phyloP scores from a whole-genome alignment of 78 protist genomes.

The Dictyostelium citrinum region DNA sequence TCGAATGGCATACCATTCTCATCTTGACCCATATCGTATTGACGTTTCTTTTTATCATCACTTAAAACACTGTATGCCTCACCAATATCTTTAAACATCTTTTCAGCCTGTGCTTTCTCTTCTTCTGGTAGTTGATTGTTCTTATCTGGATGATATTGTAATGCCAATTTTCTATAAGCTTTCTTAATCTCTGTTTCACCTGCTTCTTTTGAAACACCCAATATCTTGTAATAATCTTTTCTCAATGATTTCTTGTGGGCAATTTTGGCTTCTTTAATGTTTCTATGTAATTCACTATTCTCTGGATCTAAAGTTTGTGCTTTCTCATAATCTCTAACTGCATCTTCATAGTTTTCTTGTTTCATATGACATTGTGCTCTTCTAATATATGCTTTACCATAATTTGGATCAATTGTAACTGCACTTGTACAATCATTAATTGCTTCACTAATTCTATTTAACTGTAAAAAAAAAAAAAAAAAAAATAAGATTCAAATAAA shows the following conservation, averaged over 20 bases:
- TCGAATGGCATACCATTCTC: slow-evolving; percentile 71
- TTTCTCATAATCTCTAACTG: slow-evolving; percentile 79
- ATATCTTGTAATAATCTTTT: slow-evolving; percentile 85
- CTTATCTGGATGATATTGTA: slow-evolving; percentile 88
- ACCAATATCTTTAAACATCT: slow-evolving; percentile 82
- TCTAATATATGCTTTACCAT: slow-evolving; percentile 68
- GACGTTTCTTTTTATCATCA: slow-evolving; percentile 73
- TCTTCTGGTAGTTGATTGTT: slow-evolving; percentile 46
- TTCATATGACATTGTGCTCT: slow-evolving; percentile 67
- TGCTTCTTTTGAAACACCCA: slow-evolving; percentile 76
- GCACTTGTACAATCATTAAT: slow-evolving; percentile 69
- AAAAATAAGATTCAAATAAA: not conserved
- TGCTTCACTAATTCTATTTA: slow-evolving; percentile 73
- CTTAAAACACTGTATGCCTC: slow-evolving; percentile 85
- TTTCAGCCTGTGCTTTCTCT: slow-evolving; percentile 69
- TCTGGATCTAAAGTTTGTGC: slow-evolving; percentile 53
- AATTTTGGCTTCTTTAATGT: slow-evolving; percentile 67
- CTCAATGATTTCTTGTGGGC: slow-evolving; percentile 65
- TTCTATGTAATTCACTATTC: slow-evolving; percentile 10
- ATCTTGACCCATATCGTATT: slow-evolving; percentile 83
- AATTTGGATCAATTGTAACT: slow-evolving; percentile 70
- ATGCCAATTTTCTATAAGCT: slow-evolving; percentile 85
- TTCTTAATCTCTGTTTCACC: slow-evolving; percentile 83
- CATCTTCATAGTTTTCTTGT: slow-evolving; percentile 73
- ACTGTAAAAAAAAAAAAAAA: not conserved